Evolutionary conservation across 345 rosid genomes (phyloP), one percentile per base, ranked within the genome.

Genomic region (Eucalyptus tenuipes): DNA sequence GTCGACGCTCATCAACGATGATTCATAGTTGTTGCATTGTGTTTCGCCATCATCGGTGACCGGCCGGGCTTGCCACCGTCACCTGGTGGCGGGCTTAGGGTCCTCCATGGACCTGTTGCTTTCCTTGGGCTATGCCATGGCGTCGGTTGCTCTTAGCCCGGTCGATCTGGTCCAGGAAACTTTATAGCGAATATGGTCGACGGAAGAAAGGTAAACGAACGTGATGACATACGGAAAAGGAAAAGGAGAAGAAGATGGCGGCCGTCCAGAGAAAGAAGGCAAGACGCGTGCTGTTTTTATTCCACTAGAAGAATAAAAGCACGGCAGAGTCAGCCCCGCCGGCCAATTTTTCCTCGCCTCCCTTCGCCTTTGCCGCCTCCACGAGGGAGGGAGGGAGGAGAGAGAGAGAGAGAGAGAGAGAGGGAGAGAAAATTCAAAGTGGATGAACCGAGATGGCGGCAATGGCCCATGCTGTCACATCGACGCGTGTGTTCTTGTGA

Each of bases 1-100:
- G 5, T 22, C 8, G 0, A 20, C 4, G 84, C 47, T 20, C 40
- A 16, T n/a, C 29, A 0, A 6, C 2, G 29, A 22, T 40, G 29
- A 24, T 40, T 75, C 3, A 2, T 22, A 13, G 4, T 22, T 22
- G 14, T 75, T 42, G 7, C 40, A 3, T 10, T 6, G 16, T 75
- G 3, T 75, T 40, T 75, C 5, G 5, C 47, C 15, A 75, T 75
- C 15, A 12, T 20, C 25, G 10, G 5, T 11, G 29, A 20, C 47
- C 13, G 1, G 24, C 8, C 45, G 44, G 33, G 79, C 3, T 66
- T 2, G 79, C 25, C 13, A 6, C 84, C 5, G 0, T 40, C 29
- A 40, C 82, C 44, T 6, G 15, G 7, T 40, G 47, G 45, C 15
- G 15, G 15, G 84, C 29, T 75, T 10, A 11, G 47, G 47, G 47